Conservation (phyloP, 345 rosid genomes). For the Linum usitatissimum region DNA sequence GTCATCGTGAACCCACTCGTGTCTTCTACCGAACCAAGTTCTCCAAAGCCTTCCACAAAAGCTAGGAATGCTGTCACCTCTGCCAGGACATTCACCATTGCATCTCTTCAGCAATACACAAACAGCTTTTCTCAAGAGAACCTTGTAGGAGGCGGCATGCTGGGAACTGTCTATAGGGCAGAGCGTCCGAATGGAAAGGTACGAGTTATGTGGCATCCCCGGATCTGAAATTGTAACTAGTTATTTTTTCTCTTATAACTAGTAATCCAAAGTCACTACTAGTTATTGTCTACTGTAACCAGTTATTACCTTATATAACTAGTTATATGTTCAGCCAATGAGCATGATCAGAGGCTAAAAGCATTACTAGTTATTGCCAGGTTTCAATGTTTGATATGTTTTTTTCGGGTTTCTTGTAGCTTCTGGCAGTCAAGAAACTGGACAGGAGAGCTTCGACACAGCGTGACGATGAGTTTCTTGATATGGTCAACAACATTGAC, state of each 20-base stretch:
- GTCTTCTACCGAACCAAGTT: conserved; percentile 33
- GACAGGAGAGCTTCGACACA: conserved; percentile 55
- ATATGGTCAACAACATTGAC: conserved; percentile 64
- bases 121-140: conserved; percentile 94
- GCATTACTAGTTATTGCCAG: too few species aligned
- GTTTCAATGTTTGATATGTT: conserved; percentile 1
- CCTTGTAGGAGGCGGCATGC: conserved; percentile 78
- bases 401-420: conserved; percentile 31
- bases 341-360: too few species aligned
- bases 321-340: too few species aligned
- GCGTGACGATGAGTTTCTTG: conserved; percentile 62
- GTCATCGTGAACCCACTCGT: conserved; percentile 41
- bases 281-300: not conserved
- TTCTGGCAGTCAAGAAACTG: conserved; percentile 84
- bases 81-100: conserved; percentile 75
- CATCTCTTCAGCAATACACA: conserved; percentile 90
- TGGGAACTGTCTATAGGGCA: conserved; percentile 85
- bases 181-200: conserved; percentile 82
- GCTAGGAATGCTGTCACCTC: conserved; percentile 33
- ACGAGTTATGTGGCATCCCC: not conserved
- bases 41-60: conserved; percentile 29
- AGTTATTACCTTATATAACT: too few species aligned
- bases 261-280: too few species aligned
- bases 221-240: not conserved
- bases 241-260: too few species aligned